Evolutionary conservation across 2,329 filamentous ascomycete species (phyloP).

Genomic region (Sarocladium brachiariae): DNA sequence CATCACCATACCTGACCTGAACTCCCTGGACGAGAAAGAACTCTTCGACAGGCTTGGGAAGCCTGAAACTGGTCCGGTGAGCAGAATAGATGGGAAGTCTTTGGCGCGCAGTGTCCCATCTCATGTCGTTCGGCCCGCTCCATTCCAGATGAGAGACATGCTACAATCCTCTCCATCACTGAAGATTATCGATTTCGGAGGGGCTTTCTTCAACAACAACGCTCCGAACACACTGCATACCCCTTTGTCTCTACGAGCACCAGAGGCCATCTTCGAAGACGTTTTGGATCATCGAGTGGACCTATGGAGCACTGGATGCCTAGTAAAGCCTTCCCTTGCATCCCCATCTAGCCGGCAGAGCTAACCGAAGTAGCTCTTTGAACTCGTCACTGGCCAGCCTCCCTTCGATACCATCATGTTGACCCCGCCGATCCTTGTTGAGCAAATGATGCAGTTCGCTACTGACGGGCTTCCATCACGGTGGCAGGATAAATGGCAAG

Average conservation of each 20-base stretch:
- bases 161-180: conserved; percentile 8
- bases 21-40: conserved; percentile 6
- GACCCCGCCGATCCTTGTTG: conserved; percentile 12
- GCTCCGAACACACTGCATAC: conserved; percentile 13
- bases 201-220: conserved; percentile 13
- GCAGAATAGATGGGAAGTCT: conserved; percentile 2
- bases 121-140: conserved; percentile 12
- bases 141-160: neutral
- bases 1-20: conserved; percentile 6
- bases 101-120: conserved; percentile 10
- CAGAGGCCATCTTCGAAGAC: conserved; percentile 18
- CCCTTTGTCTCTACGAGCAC: conserved; percentile 14
- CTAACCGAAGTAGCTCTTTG: conserved; percentile 14
- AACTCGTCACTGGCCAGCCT: conserved; percentile 18
- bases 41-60: conserved; percentile 12
- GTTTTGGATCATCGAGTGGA: conserved; percentile 15
- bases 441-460: conserved; percentile 15
- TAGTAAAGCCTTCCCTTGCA: conserved; percentile 10
- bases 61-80: conserved; percentile 11
- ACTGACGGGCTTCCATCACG: conserved; percentile 13
- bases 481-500: conserved; percentile 14
- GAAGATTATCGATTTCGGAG: conserved; percentile 19
- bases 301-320: conserved; percentile 17
- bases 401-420: conserved; percentile 16
- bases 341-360: neutral